These are phyloP conservation scores for Coemansia sp. DNA, from an alignment of 192 early-diverging fungal species.

Conservation along the genomic window DNA sequence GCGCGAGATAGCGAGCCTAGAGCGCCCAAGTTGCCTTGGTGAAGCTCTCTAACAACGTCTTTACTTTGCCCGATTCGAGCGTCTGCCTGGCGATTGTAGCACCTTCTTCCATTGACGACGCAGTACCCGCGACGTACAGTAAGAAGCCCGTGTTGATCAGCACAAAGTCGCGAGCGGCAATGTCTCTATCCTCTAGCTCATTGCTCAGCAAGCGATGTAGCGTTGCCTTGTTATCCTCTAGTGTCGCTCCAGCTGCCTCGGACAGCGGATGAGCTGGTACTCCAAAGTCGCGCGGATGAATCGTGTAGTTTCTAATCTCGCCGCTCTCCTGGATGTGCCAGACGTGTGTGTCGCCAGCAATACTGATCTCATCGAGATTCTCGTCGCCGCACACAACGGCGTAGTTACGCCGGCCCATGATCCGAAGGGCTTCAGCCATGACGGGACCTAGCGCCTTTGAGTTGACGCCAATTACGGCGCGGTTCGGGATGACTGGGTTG, in stretches of 20 bases:
- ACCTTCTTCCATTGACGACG: slow-evolving; percentile 70
- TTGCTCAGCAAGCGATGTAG: slow-evolving; percentile 70
- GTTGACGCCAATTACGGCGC: slow-evolving; percentile 87
- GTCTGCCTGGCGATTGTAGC: slow-evolving; percentile 73
- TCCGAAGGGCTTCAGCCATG: slow-evolving; percentile 79
- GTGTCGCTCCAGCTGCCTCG: slow-evolving; percentile 71
- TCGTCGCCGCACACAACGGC: slow-evolving; percentile 92
- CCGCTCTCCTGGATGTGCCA: slow-evolving; percentile 76
- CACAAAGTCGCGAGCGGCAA: slow-evolving; percentile 84
- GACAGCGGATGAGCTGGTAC: slow-evolving; percentile 70
- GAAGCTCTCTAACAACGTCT: slow-evolving; percentile 66
- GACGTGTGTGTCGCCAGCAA: slow-evolving; percentile 83
- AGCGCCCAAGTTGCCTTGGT: slow-evolving; percentile 28
- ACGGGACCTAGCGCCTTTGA: slow-evolving; percentile 73
- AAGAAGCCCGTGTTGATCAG: slow-evolving; percentile 85
- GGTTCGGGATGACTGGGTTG: slow-evolving; percentile 81
- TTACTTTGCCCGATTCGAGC: slow-evolving; percentile 72
- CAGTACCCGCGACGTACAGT: slow-evolving; percentile 77
- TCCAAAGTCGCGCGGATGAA: slow-evolving; percentile 85
- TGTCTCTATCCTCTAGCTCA: slow-evolving; percentile 60
- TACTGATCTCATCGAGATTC: slow-evolving; percentile 90
- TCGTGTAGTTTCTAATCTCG: slow-evolving; percentile 62
- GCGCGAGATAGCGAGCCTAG: neutral
- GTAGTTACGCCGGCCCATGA: slow-evolving; percentile 75
- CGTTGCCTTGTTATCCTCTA: slow-evolving; percentile 70